Evolutionary conservation across 1,284 basidiomycete genomes (phyloP).

Genomic region (Phellopilus nigrolimitatus): DNA sequence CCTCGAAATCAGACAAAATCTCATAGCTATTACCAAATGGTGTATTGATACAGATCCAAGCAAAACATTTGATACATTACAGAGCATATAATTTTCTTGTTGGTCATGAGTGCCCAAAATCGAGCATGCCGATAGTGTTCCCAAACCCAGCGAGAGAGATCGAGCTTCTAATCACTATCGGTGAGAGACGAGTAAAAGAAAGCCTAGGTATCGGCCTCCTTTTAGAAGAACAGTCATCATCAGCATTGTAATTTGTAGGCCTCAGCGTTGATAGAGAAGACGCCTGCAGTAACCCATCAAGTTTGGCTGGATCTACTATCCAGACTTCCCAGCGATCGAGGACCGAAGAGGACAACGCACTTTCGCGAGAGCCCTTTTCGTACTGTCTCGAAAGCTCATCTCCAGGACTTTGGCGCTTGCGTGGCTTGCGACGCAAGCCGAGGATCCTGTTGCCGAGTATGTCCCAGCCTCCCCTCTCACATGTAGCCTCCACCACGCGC

Average conservation of each 20-base stretch:
- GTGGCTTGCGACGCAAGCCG: conserved; percentile 61
- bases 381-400: conserved; percentile 19
- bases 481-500: conserved; percentile 51
- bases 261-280: conserved; percentile 40
- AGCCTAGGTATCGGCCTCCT: conserved; percentile 35
- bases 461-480: conserved; percentile 75
- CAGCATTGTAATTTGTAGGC: conserved; percentile 18
- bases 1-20: too few species aligned
- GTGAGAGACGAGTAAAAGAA: conserved; percentile 72
- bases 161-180: conserved; percentile 46
- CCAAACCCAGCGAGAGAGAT: conserved; percentile 70
- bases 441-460: conserved; percentile 47
- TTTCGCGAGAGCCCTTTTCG: conserved; percentile 23
- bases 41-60: background rate
- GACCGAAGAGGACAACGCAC: conserved; percentile 47
- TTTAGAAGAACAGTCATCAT: conserved; percentile 24
- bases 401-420: conserved; percentile 35
- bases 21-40: too few species aligned
- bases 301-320: conserved; percentile 57
- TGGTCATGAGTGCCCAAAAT: conserved; percentile 9
- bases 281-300: conserved; percentile 37
- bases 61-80: background rate
- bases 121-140: conserved; percentile 69
- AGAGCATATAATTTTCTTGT: background rate
- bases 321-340: conserved; percentile 79